Percentiles rank a stretch among this genome's conserved stretches.
phyloP scores from a whole-genome alignment of 2,329 filamentous ascomycete species.

The Dissoconium aciculare region DNA sequence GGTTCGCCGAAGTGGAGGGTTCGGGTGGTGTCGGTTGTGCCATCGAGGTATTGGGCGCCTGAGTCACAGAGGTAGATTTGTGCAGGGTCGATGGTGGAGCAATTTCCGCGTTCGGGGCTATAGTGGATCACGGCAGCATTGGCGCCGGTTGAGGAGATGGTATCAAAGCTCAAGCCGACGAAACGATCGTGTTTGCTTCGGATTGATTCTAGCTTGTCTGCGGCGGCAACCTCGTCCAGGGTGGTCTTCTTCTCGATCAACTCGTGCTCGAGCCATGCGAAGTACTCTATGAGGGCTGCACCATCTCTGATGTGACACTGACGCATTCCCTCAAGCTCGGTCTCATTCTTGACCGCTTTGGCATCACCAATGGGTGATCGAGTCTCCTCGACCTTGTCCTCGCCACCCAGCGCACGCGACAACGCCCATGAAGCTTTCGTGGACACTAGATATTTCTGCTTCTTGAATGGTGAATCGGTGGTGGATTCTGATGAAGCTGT shows the following conservation, averaged over 20 bases:
- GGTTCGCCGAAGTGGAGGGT: conserved; percentile 86
- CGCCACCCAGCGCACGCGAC: conserved; percentile 70
- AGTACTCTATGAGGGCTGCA: conserved; percentile 78
- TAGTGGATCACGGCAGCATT: conserved; percentile 96
- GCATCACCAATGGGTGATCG: conserved; percentile 78
- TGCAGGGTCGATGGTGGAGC: conserved; percentile 67
- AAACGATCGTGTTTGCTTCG: conserved; percentile 58
- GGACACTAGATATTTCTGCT: conserved; percentile 64
- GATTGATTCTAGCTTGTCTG: conserved; percentile 72
- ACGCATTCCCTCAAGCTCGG: conserved; percentile 82
- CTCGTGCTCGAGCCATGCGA: conserved; percentile 91
- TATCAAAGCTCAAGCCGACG: conserved; percentile 83
- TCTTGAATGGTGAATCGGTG: conserved; percentile 14
- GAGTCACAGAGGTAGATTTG: conserved; percentile 92
- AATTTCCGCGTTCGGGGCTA: conserved; percentile 68
- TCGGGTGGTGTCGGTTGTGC: conserved; percentile 88
- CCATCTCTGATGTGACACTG: conserved; percentile 88
- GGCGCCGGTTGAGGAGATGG: conserved; percentile 85
- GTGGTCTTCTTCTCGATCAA: conserved; percentile 53
- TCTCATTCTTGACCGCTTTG: conserved; percentile 88
- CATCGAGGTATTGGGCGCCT: conserved; percentile 88
- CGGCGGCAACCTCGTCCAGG: conserved; percentile 80
- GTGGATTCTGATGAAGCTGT: conserved; percentile 22
- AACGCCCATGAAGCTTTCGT: conserved; percentile 89
- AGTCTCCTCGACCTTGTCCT: conserved; percentile 69